Evolutionary conservation across 495 filamentous ascomycete genomes (phyloP), one percentile per base, ranked within the genome.

Genomic region (Lasiosphaeria miniovina): DNA sequence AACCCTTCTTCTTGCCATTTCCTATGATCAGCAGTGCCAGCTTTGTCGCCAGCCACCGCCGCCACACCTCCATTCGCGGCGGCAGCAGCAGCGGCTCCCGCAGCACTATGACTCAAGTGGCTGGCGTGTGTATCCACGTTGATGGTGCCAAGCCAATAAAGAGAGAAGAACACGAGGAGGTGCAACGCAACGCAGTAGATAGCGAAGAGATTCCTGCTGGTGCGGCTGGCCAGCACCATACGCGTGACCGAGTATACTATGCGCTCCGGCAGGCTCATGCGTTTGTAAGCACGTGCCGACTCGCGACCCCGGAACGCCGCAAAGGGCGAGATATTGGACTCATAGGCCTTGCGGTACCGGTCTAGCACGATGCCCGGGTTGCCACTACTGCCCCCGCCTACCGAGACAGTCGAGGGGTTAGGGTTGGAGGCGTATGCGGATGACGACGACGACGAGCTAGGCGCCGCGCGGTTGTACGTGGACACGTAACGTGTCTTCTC

Each of bases 401-500:
- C 63, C 73, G 81, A 46, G 75, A 88, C 55, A 1, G 87, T 85
- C 4, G 88, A 85, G 3, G 90, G 82, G 71, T 90, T 93, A 6
- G 90, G 85, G 65, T 88, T 89, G 12, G 88, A 75, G 12, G 84
- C 82, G 71, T 87, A 92, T 4, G 89, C 82, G 0, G 86, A 88
- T 59, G 89, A 84, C 10, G 90, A 86, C n/a, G 85, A 80, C 53
- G 83, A 77, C n/a, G 75, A 72, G 11, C 84, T 86, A 8, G 76
- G 75, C 1, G 78, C 80, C 49, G 79, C 80, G 52, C 91, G 86
- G 68, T 84, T 93, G 79, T 96, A 98, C 4, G 90, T 90, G 12
- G 92, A 95, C 11, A 96, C 86, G 73, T 98, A 99, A 43, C 94
- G 86, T 38, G 94, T 96, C 81, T 97, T 99, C 71, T 99, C 94